Evolutionary conservation across 176 grass and related monocot genomes (phyloP).

Genomic region (Leersia perrieri): DNA sequence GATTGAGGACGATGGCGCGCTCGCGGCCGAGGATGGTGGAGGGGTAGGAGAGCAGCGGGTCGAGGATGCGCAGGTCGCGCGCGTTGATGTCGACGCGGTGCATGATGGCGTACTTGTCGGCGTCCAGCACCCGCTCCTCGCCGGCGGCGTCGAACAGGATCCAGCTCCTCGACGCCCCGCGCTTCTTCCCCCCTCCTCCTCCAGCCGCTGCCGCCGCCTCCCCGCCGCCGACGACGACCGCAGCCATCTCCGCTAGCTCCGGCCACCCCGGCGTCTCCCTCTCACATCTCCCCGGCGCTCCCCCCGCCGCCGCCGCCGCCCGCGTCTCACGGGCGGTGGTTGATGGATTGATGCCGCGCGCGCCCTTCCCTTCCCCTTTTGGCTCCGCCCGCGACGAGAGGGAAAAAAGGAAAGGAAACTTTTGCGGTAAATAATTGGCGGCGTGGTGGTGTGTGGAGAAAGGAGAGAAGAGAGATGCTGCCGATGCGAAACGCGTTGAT

Average conservation of each 20-base stretch:
- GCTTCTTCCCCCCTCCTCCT: slow-evolving; percentile 70
- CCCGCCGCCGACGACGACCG: slow-evolving; percentile 13
- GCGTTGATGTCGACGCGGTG: slow-evolving; percentile 93
- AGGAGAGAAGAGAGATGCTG: not conserved
- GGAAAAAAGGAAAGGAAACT: not conserved
- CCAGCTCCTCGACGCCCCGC: slow-evolving; percentile 76
- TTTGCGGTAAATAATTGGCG: slow-evolving; percentile 27
- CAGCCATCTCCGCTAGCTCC: slow-evolving; percentile 51
- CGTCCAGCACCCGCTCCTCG: slow-evolving; percentile 77
- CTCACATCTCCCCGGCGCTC: slow-evolving; percentile 70
- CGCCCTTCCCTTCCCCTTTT: not conserved
- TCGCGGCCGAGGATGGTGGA: slow-evolving; percentile 95
- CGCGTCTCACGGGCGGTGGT: slow-evolving; percentile 1
- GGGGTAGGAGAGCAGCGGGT: slow-evolving; percentile 94
- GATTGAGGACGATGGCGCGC: slow-evolving; percentile 94
- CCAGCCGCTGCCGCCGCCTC: slow-evolving; percentile 5
- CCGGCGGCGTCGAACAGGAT: slow-evolving; percentile 72
- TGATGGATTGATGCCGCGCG: slow-evolving; percentile 9
- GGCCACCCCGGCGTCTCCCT: slow-evolving; percentile 29
- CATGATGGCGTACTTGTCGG: slow-evolving; percentile 98
- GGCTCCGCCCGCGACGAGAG: not conserved
- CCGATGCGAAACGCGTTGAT: not conserved
- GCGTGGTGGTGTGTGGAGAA: not conserved
- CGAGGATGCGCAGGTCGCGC: slow-evolving; percentile 90
- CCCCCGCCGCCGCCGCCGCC: not conserved